These are phyloP conservation scores for Tremellales sp. DNA, from an alignment of 1,284 basidiomycete genomes.

Conservation along the genomic window DNA sequence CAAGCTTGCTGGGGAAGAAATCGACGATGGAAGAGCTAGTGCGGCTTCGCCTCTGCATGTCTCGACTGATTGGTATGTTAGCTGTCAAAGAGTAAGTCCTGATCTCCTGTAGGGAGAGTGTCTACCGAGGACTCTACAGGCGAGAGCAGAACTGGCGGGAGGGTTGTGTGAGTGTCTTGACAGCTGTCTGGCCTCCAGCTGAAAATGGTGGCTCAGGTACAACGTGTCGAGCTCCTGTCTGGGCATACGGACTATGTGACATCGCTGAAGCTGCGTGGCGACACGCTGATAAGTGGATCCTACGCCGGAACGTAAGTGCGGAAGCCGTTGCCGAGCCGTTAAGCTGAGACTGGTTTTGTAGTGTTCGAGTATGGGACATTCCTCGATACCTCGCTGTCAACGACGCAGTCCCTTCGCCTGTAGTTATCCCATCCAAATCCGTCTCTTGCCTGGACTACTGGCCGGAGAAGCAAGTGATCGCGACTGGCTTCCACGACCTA, in stretches of 20 bases:
- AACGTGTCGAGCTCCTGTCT: conserved; percentile 68
- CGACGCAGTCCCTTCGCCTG: conserved; percentile 12
- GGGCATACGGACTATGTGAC: conserved; percentile 88
- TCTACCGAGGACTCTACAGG: conserved; percentile 77
- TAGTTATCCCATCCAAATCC: conserved; percentile 57
- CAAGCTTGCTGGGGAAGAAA: background rate
- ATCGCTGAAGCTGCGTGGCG: conserved; percentile 67
- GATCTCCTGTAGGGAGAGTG: conserved; percentile 56
- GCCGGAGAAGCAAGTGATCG: conserved; percentile 78
- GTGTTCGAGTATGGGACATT: conserved; percentile 82
- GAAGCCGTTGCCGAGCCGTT: background rate
- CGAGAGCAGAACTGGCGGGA: conserved; percentile 75
- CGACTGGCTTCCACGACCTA: conserved; percentile 87
- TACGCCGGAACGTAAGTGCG: conserved; percentile 64
- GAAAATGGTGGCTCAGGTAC: conserved; percentile 54
- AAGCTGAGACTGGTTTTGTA: conserved; percentile 32
- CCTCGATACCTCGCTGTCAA: conserved; percentile 47
- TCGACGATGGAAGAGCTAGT: conserved; percentile 4
- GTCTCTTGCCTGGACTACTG: conserved; percentile 87
- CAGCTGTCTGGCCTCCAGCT: background rate
- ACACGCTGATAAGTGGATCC: conserved; percentile 71
- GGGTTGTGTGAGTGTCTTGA: conserved; percentile 15
- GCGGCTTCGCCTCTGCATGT: too few relatives aligned
- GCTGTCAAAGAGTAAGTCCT: too few relatives aligned
- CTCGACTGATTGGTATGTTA: too few relatives aligned